Percentiles rank a stretch among this genome's conserved stretches.
These are phyloP conservation scores for Xylaria sp. DNA, from an alignment of 2,329 filamentous ascomycete genomes.

Conservation along the genomic window DNA sequence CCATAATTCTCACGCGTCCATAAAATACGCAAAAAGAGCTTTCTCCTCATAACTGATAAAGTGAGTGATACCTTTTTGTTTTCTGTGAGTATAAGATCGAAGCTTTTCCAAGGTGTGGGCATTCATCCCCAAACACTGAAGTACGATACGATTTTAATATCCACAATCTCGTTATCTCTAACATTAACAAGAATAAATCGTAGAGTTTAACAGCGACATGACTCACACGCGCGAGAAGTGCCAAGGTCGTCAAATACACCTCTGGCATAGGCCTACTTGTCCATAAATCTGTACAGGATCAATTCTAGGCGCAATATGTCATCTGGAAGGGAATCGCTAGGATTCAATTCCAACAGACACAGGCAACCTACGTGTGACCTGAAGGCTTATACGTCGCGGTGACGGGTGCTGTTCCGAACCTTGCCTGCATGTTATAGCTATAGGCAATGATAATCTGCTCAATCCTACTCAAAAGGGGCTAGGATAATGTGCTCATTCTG, in stretches of 20 bases:
- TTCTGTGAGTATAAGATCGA: background rate
- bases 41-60: no score
- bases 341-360: background rate
- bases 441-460: background rate
- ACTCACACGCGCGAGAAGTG: background rate
- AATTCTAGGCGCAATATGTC: background rate
- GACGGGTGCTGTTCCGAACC: background rate
- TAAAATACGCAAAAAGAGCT: no score
- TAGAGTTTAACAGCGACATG: background rate
- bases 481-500: background rate
- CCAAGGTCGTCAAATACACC: background rate
- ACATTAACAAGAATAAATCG: background rate
- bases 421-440: background rate
- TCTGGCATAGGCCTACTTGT: background rate
- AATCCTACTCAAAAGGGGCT: background rate
- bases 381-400: background rate
- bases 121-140: background rate
- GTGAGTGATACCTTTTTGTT: no score
- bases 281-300: background rate
- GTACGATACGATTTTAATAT: background rate
- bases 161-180: background rate
- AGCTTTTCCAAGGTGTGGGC: slow-evolving; percentile 22
- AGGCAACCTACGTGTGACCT: background rate
- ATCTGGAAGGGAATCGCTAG: background rate
- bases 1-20: no score